phyloP scores from a whole-genome alignment of 495 filamentous ascomycete genomes.

The Thermochaetoides thermophila region DNA sequence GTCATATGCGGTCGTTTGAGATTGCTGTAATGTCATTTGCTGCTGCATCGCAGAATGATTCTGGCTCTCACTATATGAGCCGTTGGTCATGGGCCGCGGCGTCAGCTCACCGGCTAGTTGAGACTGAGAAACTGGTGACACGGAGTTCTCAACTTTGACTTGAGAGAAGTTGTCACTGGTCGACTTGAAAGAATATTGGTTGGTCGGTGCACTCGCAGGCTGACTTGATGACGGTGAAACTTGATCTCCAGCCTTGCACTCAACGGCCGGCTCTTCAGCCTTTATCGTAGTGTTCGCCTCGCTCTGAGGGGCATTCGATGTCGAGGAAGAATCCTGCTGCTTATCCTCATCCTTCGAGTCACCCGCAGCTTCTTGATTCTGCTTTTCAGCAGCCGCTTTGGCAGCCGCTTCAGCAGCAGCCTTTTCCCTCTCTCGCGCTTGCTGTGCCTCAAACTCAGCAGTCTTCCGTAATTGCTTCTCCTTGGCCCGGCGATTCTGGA shows the following conservation, averaged over 20 bases:
- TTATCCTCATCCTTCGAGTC: no score
- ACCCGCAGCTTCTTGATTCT: no score
- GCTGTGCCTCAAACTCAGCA: slow-evolving; percentile 46
- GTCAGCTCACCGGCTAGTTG: slow-evolving; percentile 2
- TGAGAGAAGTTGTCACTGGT: slow-evolving; percentile 16
- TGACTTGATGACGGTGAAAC: no score
- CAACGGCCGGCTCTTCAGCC: no score
- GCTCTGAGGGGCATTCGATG: no score
- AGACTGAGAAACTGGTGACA: slow-evolving; percentile 1
- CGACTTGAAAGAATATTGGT: no score
- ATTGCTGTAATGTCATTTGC: slow-evolving; percentile 2
- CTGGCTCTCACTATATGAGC: slow-evolving; percentile 6
- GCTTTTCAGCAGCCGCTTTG: background rate
- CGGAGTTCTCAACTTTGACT: slow-evolving; percentile 5
- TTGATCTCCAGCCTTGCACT: no score
- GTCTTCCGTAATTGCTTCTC: slow-evolving; percentile 64
- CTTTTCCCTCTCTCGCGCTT: slow-evolving; percentile 34
- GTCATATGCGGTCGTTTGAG: slow-evolving; percentile 5
- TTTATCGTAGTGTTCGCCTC: no score
- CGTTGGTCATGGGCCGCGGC: slow-evolving; percentile 1
- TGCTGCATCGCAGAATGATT: slow-evolving; percentile 1
- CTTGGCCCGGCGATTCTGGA: slow-evolving; percentile 76
- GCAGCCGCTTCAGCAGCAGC: slow-evolving; percentile 11
- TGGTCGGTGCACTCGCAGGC: no score
- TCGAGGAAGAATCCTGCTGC: no score